These are phyloP conservation scores for Scheffersomyces parashehatae DNA, from an alignment of 1,139 yeast species.

Conservation along the genomic window DNA sequence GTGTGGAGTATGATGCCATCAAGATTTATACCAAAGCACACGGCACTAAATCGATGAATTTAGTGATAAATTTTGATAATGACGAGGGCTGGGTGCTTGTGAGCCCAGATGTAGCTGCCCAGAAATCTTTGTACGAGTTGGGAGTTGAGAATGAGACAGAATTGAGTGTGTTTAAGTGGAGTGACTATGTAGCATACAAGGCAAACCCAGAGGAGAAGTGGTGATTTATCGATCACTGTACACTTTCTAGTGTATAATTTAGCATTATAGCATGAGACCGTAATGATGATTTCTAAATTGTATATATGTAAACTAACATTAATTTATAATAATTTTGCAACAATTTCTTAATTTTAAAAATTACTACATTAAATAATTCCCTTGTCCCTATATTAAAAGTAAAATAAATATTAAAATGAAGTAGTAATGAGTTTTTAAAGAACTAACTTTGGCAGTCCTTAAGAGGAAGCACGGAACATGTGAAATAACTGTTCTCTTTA, in stretches of 20 bases:
- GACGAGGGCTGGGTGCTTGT: conserved; percentile 68
- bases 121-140: conserved; percentile 56
- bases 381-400: too few relatives aligned
- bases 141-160: conserved; percentile 92
- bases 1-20: conserved; percentile 70
- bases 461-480: too few relatives aligned
- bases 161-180: conserved; percentile 69
- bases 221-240: conserved; percentile 33
- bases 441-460: too few relatives aligned
- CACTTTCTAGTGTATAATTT: too few relatives aligned
- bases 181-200: conserved; percentile 67
- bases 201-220: conserved; percentile 89
- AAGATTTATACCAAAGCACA: conserved; percentile 94
- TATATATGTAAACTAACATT: too few relatives aligned
- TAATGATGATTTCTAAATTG: too few relatives aligned
- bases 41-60: conserved; percentile 89
- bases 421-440: too few relatives aligned
- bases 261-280: too few relatives aligned
- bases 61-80: conserved; percentile 85
- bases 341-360: too few relatives aligned
- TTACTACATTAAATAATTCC: too few relatives aligned
- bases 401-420: too few relatives aligned
- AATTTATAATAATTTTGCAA: too few relatives aligned
- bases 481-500: conserved; percentile 28
- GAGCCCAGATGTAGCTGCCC: conserved; percentile 31